Percentiles rank a stretch among this genome's conserved stretches.
Evolutionary conservation across 169 alveolate genomes (phyloP).

Genomic region (Cryptosporidium viatorum): DNA sequence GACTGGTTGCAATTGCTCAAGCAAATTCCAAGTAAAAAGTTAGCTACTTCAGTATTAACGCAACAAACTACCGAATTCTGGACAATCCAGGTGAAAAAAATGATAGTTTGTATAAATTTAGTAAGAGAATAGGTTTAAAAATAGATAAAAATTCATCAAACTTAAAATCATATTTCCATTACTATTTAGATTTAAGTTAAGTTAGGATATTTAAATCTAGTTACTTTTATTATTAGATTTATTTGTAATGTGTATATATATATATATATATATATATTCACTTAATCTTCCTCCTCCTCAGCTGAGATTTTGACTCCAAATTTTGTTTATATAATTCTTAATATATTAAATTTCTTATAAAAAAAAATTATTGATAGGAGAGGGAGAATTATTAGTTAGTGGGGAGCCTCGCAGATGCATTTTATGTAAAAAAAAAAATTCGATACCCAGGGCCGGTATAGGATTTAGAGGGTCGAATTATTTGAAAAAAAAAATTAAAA

Average conservation of each 20-base stretch:
- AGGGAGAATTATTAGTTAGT: not conserved
- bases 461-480: not conserved
- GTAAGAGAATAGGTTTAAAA: not conserved
- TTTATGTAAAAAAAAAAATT: not conserved
- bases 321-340: too few relatives aligned
- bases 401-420: not conserved
- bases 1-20: not conserved
- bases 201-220: not conserved
- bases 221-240: too few relatives aligned
- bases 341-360: too few relatives aligned
- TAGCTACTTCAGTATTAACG: too few relatives aligned
- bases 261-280: constrained; percentile 14
- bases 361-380: too few relatives aligned
- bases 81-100: not conserved
- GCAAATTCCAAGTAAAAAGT: not conserved
- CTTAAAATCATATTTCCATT: too few relatives aligned
- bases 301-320: too few relatives aligned
- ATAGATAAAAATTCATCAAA: not conserved
- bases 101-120: not conserved
- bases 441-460: constrained; percentile 17
- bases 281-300: not conserved
- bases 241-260: not conserved
- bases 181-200: not conserved
- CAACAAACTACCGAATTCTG: not conserved
- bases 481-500: not conserved